phyloP scores from a whole-genome alignment of 2,329 filamentous ascomycete species.

The Penicillium psychrosexuale region DNA sequence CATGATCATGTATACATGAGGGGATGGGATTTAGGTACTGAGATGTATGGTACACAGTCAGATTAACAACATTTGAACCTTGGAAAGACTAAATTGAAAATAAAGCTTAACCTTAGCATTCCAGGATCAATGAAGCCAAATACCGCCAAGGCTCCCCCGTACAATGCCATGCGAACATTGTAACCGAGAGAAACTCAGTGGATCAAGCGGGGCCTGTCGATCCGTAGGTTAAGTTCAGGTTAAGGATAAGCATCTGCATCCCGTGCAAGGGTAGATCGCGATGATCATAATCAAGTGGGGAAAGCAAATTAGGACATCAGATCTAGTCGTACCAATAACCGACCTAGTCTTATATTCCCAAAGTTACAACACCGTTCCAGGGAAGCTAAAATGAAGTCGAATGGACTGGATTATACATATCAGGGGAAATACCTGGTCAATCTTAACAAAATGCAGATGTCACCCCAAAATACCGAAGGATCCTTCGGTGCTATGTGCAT shows the following conservation, averaged over 20 bases:
- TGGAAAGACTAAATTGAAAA: background rate
- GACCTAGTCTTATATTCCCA: background rate
- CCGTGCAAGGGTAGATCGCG: background rate
- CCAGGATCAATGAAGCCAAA: background rate
- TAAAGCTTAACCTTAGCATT: background rate
- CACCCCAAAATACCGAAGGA: background rate
- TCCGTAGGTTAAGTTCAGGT: background rate
- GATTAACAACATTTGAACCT: background rate
- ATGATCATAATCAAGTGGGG: background rate
- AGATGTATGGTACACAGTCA: no score
- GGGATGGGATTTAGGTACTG: background rate
- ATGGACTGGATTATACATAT: background rate
- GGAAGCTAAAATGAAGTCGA: background rate
- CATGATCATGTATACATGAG: no score
- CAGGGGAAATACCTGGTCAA: background rate
- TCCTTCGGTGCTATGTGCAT: slow-evolving; percentile 4
- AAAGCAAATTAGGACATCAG: background rate
- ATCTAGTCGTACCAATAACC: background rate
- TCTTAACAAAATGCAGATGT: background rate
- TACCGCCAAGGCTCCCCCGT: background rate
- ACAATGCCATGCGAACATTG: background rate
- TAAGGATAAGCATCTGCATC: background rate
- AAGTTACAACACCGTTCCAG: no score
- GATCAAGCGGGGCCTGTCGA: background rate
- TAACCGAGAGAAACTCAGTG: background rate